These are phyloP conservation scores for Syzygium oleosum DNA, from an alignment of 345 rosid species.

Conservation along the genomic window DNA sequence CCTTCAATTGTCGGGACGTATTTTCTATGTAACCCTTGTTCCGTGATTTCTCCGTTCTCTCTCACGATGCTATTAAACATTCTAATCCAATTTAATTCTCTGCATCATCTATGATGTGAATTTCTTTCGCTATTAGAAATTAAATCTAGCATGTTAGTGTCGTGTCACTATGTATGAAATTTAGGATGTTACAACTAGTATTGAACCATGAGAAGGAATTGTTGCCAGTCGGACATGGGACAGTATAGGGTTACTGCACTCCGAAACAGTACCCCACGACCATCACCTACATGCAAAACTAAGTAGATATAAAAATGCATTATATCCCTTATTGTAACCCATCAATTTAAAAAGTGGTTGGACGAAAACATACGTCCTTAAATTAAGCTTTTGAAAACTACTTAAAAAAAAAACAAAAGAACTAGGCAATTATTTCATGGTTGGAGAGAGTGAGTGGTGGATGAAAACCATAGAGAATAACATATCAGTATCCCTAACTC, in stretches of 20 bases:
- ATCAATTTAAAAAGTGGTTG: background rate
- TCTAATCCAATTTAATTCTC: background rate
- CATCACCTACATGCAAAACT: background rate
- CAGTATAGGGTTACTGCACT: background rate
- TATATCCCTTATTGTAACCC: background rate
- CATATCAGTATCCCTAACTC: background rate
- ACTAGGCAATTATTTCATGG: background rate
- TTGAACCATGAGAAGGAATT: background rate
- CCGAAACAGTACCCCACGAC: background rate
- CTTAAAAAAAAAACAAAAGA: background rate
- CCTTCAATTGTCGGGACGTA: background rate
- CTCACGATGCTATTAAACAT: no score
- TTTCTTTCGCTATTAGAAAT: background rate
- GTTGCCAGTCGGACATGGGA: background rate
- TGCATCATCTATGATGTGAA: background rate
- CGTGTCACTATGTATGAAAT: background rate
- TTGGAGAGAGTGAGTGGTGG: background rate
- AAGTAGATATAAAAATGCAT: background rate
- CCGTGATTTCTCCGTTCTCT: background rate
- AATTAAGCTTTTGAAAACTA: background rate
- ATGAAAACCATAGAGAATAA: background rate
- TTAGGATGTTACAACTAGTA: no score
- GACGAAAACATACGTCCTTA: background rate
- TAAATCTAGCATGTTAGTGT: accelerated
- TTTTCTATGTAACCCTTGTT: background rate